Evolutionary conservation across 768 basidiomycete species (phyloP), one percentile per base, ranked within the genome.

Genomic region (Pisolithus tinctorius): DNA sequence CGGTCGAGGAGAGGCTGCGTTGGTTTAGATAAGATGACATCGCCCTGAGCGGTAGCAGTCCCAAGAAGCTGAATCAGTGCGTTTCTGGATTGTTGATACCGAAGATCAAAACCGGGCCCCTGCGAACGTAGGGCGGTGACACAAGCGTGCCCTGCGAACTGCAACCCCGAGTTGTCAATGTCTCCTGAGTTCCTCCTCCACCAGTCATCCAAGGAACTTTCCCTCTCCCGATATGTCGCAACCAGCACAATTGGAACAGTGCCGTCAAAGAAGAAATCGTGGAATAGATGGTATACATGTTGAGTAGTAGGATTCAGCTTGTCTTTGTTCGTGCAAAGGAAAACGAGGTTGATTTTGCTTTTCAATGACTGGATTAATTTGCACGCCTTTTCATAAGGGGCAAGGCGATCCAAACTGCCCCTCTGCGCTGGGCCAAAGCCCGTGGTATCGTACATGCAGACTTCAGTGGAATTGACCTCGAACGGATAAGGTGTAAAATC

Each of bases 211-310:
- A 59, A 60, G 6, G 52, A 46, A 5, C 54, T 53, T 23, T 61
- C 51, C 45, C 60, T 62, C 51, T 69, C 70, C 6, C 69, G 59
- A 26, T 55, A 47, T 1, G 67, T 70, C 13, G 69, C 55, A 10
- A 61, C 63, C 8, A 72, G 40, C 1, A 65, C 56, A 29, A 64
- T 62, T 4, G 71, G 71, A 4, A 70, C 70, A 13, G 58, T 43
- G 25, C 54, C 41, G 17, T 55, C 58, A 43, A 70, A 71, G 27
- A 72, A 65, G 34, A 70, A 61, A 20, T 71, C 60, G 30, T 60
- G 49, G 54, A 69, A 68, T 13, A 69, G 40, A 23, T 51, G 51
- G 42, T 55, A 55, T 31, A 39, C 48, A n/a, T 51, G 34, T 16
- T 23, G 36, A 27, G 44, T 39, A 13, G 46, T 25, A 16, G n/a